These are phyloP conservation scores for Trichomonas gallinae DNA, from an alignment of 208 protist species.

Conservation along the genomic window DNA sequence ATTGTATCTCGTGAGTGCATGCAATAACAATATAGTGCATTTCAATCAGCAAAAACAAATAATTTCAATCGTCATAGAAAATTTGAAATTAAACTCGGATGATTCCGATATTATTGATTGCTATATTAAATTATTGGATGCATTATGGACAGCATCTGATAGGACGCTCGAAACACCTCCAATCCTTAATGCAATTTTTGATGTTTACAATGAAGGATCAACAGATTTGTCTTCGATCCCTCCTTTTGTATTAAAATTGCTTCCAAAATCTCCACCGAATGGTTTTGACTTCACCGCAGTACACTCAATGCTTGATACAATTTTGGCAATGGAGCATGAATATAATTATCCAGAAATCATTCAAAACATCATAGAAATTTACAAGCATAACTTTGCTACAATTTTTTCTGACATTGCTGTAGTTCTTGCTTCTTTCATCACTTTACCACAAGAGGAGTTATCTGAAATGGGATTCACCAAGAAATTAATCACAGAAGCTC, in stretches of 20 bases:
- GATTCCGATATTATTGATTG: background rate
- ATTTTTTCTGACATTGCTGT: background rate
- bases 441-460: background rate
- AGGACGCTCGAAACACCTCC: background rate
- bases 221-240: background rate
- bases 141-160: background rate
- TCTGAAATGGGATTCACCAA: background rate
- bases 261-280: background rate
- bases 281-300: background rate
- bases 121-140: background rate
- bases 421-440: background rate
- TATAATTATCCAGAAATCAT: background rate
- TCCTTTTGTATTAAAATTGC: background rate
- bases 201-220: background rate
- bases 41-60: background rate
- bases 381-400: background rate
- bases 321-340: background rate
- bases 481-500: background rate
- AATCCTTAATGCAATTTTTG: background rate
- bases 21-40: background rate
- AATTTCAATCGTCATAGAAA: background rate
- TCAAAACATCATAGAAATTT: background rate
- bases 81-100: background rate
- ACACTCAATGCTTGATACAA: background rate
- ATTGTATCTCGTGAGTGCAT: background rate